Evolutionary conservation across 2,329 filamentous ascomycete genomes (phyloP).

Genomic region (Aureobasidium sp.): DNA sequence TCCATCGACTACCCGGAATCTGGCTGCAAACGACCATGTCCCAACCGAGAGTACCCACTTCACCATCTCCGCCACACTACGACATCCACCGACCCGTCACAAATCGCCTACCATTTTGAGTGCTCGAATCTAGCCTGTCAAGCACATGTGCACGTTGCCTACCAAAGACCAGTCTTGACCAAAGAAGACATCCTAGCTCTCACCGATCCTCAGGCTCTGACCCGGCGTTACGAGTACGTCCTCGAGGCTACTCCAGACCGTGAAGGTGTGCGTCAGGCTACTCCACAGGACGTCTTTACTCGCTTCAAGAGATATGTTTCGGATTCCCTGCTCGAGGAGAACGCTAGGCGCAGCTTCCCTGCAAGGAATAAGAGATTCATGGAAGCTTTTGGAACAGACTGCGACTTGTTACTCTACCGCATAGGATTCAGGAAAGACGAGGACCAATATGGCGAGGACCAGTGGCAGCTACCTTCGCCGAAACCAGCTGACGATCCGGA

Average conservation of each 20-base stretch:
- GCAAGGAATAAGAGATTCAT: constrained; percentile 58
- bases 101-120: constrained; percentile 43
- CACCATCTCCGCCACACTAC: constrained; percentile 49
- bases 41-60: constrained; percentile 45
- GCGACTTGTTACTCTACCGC: constrained; percentile 49
- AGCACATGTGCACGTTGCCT: constrained; percentile 45
- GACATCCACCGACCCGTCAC: not conserved
- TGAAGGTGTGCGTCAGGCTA: constrained; percentile 45
- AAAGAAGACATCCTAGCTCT: constrained; percentile 45
- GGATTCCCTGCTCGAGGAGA: constrained; percentile 48
- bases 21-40: constrained; percentile 35
- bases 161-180: constrained; percentile 47
- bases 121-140: constrained; percentile 56
- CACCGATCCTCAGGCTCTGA: constrained; percentile 47
- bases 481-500: constrained; percentile 21
- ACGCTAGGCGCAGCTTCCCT: constrained; percentile 49
- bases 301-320: constrained; percentile 54
- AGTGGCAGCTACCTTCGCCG: constrained; percentile 25
- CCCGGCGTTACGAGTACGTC: constrained; percentile 47
- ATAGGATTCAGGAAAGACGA: constrained; percentile 47
- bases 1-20: constrained; percentile 44
- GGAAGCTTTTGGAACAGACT: constrained; percentile 56
- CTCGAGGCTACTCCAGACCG: constrained; percentile 47
- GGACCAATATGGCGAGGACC: constrained; percentile 17
- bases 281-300: constrained; percentile 48